Evolutionary conservation across 192 early-diverging fungal species (phyloP).

Genomic region (Dimargaris verticillata): DNA sequence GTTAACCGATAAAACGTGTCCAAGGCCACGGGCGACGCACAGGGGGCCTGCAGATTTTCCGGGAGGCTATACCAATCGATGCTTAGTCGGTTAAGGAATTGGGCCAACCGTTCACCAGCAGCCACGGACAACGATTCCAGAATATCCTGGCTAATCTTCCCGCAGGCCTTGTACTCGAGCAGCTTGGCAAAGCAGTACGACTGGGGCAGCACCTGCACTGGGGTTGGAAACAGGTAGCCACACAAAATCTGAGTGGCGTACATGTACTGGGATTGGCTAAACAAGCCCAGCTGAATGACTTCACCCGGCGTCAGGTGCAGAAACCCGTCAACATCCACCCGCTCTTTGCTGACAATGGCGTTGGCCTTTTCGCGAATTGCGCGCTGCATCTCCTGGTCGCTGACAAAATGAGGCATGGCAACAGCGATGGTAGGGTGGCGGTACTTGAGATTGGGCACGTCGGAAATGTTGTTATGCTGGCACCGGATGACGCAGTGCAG

Average conservation of each 20-base stretch:
- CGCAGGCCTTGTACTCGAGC: conserved; percentile 38
- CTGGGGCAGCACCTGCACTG: neutral
- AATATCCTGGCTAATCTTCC: conserved; percentile 43
- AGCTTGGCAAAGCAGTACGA: neutral
- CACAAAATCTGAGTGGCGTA: conserved; percentile 27
- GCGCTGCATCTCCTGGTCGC: conserved; percentile 12
- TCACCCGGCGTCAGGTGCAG: conserved; percentile 9
- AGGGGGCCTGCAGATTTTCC: conserved; percentile 37
- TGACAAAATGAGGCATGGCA: conserved; percentile 38
- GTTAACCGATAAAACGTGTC: conserved; percentile 62
- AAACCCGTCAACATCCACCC: neutral
- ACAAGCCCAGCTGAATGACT: conserved; percentile 24
- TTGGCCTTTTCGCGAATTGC: neutral
- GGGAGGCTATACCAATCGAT: conserved; percentile 43
- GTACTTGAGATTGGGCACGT: conserved; percentile 49
- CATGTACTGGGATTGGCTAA: conserved; percentile 25
- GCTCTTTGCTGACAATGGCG: neutral
- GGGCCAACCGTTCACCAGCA: conserved; percentile 43
- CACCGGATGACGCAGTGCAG: conserved; percentile 52
- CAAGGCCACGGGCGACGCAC: conserved; percentile 53
- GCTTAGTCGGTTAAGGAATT: conserved; percentile 59
- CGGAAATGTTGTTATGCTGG: conserved; percentile 41
- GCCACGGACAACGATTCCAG: conserved; percentile 51
- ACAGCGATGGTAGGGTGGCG: conserved; percentile 47
- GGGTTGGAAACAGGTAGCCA: conserved; percentile 21